Evolutionary conservation across 441 rosid species (phyloP), one percentile per base, ranked within the genome.

Genomic region (Croton laevigatus): DNA sequence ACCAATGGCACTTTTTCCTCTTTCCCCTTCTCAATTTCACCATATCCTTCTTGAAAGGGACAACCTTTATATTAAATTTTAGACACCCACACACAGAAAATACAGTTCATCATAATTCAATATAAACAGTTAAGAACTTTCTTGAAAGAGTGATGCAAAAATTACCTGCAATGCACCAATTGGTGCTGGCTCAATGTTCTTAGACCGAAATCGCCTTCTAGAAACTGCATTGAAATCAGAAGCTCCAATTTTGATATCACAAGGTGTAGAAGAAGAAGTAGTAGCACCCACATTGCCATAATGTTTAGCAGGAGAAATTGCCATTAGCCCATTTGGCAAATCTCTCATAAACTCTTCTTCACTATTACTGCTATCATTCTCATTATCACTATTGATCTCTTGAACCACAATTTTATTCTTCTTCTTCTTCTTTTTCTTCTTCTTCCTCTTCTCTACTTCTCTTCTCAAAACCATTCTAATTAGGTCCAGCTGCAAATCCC

Each of bases 301-400:
- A 75, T 78, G 76, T 61, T 82, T 80, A 19, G 80, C 78, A 8
- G 90, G 86, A 49, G 98, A 90, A 63, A 93, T 90, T 4, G 91
- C 94, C 99, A 95, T 95, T 45, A 89, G 68, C 17, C 98, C 99
- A 82, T 95, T 85, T 55, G 99, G 99, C 79, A 95, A 83, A 70
- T 88, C 83, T 76, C 85, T 85, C 81, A 81, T 93, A 62, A 93
- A 77, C 76, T 92, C 99, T 42, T 67, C 87, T 69, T 75, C 80
- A 59, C 74, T 59, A 49, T 59, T 70, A 48, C 68, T 73, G 3
- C 66, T 36, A 13, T 37, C 61, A 42, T 55, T 49, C 65, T 79
- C 61, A 32, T 78, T 72, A 55, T 68, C 74, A 51, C 36, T 62
- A 46, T 54, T 57, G 52, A 19, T 20, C 32, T 61, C 53, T 27